Conservation (phyloP, 257 asterid genomes). For the Nicotiana paniculata region DNA sequence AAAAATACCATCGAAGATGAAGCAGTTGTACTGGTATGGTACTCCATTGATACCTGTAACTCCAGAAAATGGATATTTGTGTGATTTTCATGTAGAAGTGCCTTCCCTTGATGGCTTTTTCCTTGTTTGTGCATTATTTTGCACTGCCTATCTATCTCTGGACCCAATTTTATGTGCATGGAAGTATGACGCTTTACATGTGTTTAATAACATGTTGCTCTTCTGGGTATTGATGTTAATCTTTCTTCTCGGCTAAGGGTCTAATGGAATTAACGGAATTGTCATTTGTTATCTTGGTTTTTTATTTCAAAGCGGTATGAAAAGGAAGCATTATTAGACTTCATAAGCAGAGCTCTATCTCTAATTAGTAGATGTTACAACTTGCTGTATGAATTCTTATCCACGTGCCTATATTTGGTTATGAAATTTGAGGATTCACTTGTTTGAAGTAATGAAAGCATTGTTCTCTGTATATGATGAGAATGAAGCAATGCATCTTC, state of each 20-base stretch:
- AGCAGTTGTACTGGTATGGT: slow-evolving; percentile 76
- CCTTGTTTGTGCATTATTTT: not conserved
- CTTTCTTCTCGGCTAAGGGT: not conserved
- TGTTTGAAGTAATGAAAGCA: not conserved
- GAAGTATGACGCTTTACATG: not conserved
- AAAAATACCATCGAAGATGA: slow-evolving; percentile 96
- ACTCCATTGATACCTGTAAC: not conserved
- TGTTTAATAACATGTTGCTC: not conserved
- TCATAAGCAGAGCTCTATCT: not conserved
- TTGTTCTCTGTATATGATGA: not conserved
- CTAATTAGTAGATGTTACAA: not conserved
- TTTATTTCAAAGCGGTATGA: not conserved
- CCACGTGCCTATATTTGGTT: not conserved
- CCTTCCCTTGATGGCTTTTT: not conserved
- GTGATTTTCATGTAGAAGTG: not conserved
- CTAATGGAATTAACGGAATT: not conserved
- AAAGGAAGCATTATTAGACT: not conserved
- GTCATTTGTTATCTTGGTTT: not conserved
- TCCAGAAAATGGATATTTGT: not conserved
- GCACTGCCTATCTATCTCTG: not conserved
- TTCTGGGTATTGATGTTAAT: not conserved
- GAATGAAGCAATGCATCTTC: not conserved
- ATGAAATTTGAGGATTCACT: not conserved
- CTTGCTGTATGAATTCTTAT: not conserved
- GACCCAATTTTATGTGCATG: not conserved